Evolutionary conservation across 148 eudicot genomes (phyloP), one percentile per base, ranked within the genome.

Genomic region (Nyssa sinensis): DNA sequence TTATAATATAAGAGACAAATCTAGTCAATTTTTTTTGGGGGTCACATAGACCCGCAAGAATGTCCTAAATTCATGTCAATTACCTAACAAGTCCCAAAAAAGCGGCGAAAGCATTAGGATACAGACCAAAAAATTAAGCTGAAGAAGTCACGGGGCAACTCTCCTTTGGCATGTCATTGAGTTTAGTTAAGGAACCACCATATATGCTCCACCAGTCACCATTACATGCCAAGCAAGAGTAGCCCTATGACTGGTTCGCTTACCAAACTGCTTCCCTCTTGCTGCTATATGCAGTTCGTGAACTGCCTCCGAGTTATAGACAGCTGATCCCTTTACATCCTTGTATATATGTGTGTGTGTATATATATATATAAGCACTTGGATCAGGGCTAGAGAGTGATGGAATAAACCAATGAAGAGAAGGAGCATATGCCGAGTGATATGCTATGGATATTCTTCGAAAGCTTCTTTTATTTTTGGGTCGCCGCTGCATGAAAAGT

Each of bases 91-190:
- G n/a, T n/a, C n/a, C n/a, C n/a, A n/a, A n/a, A n/a, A n/a, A n/a
- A n/a, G n/a, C n/a, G n/a, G n/a, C n/a, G 57, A 64, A 19, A 53
- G 68, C 30, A 27, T 63, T 17, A 70, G 19, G 17, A 14, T 14
- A 44, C 51, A 44, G 16, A 19, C 2, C 35, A 7, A 31, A 12
- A 70, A 55, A 64, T 37, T 76, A 80, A 84, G 81, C 79, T 33
- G 49, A 78, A 82, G n/a, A 79, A 82, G 68, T 82, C 77, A 74
- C 69, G 78, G 86, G 86, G 84, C 86, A 84, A 80, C 84, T 80
- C 86, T 84, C 84, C 84, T 82, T 82, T 85, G 88, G 88, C 88
- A 68, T 77, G 73, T 69, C 39, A 77, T 9, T 5, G n/a, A 23
- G 49, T 19, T 31, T 61, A 58, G 2, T 44, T 19, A 2, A 14